Conservation (phyloP, 2,329 filamentous ascomycete species). For the Zasmidium angulare region DNA sequence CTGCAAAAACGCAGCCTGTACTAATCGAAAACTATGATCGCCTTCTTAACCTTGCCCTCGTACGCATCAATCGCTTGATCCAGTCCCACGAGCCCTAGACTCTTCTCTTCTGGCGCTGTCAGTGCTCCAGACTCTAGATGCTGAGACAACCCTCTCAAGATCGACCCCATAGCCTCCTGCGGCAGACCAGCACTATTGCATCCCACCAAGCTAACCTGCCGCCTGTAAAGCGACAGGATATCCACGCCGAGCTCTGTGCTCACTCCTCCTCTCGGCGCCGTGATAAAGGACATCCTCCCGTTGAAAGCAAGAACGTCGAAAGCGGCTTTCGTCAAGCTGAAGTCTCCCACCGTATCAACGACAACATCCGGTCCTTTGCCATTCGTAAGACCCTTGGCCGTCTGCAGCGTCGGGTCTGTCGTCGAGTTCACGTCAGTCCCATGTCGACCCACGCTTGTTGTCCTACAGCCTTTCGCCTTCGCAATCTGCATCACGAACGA, state of each 20-base stretch:
- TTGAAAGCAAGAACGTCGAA: constrained; percentile 25
- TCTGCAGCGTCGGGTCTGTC: not conserved
- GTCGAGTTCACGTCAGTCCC: not conserved
- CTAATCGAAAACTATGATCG: not conserved
- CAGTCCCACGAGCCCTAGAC: not conserved
- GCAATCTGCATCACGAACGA: not conserved
- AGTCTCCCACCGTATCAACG: constrained; percentile 33
- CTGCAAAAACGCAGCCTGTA: no score
- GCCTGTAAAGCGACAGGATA: not conserved
- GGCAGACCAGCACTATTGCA: not conserved
- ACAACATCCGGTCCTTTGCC: constrained; percentile 25
- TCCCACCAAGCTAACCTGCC: not conserved
- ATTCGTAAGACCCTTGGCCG: constrained; percentile 12
- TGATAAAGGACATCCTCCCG: constrained; percentile 31
- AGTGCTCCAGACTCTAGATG: not conserved
- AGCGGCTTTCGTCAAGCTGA: constrained; percentile 26
- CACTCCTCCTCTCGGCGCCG: constrained; percentile 20
- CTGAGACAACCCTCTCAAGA: not conserved
- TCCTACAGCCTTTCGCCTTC: not conserved
- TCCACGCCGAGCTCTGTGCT: not conserved
- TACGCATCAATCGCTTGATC: not conserved
- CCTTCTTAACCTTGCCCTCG: not conserved
- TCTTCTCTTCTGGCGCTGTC: not conserved
- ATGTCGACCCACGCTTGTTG: not conserved
- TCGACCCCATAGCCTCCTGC: not conserved